phyloP scores from a whole-genome alignment of 2,329 filamentous ascomycete species.

The Diaporthe humulicola region DNA sequence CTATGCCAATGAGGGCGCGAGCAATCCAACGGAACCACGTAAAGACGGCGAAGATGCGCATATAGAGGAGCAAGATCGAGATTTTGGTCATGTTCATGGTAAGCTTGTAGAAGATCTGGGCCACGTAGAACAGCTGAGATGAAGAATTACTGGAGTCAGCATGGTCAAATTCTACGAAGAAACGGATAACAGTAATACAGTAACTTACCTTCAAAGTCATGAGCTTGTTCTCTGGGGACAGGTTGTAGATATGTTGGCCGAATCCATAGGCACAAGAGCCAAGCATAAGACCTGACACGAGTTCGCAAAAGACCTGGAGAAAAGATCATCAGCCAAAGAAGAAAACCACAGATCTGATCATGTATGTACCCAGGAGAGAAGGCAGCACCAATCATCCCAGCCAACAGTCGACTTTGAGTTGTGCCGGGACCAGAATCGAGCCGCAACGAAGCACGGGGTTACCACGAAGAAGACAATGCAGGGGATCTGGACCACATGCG shows the following conservation, averaged over 20 bases:
- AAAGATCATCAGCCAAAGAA: neutral
- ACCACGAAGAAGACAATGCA: constrained; percentile 21
- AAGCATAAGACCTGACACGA: constrained; percentile 20
- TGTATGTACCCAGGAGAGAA: constrained; percentile 4
- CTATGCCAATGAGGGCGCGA: constrained; percentile 9
- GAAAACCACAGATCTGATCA: neutral
- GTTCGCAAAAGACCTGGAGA: neutral
- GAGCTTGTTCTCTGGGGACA: constrained; percentile 4
- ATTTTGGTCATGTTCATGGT: constrained; percentile 21
- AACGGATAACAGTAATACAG: neutral
- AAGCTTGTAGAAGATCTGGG: constrained; percentile 17
- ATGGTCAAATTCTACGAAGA: neutral
- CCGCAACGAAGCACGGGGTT: constrained; percentile 6
- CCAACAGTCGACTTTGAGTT: constrained; percentile 13
- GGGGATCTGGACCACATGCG: constrained; percentile 20
- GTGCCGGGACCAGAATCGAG: constrained; percentile 21
- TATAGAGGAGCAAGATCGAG: constrained; percentile 4
- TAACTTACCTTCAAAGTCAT: neutral
- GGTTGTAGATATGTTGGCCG: constrained; percentile 14
- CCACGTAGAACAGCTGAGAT: constrained; percentile 11
- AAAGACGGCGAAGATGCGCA: constrained; percentile 12
- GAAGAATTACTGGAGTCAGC: neutral
- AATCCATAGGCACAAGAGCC: constrained; percentile 20
- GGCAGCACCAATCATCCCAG: constrained; percentile 23
- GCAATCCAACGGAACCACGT: neutral